A percentile compares a stretch with the other conserved stretches of the same genome.
Evolutionary conservation across 2,329 filamentous ascomycete species (phyloP).

Genomic region (Trichophyton mentagrophytes): DNA sequence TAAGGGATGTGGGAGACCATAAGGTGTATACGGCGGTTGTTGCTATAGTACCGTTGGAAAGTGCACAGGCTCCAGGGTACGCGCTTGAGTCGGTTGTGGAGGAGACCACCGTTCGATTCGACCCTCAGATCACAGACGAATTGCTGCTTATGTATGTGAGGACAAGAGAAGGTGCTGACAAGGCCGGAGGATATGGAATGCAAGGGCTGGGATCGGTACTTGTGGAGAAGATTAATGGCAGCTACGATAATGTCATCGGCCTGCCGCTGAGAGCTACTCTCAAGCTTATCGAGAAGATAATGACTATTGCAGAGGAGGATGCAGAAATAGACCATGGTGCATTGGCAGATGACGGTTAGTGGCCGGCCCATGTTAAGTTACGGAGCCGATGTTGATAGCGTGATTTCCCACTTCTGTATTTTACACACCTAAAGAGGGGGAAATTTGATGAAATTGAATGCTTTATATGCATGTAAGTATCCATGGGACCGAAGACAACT

Average conservation of each 20-base stretch:
- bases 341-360: neutral
- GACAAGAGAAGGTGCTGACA: slow-evolving; percentile 86
- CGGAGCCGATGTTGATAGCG: too few relatives aligned
- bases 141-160: slow-evolving; percentile 55
- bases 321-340: slow-evolving; percentile 23
- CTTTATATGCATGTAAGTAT: slow-evolving; percentile 2
- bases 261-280: slow-evolving; percentile 68
- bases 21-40: slow-evolving; percentile 77
- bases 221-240: slow-evolving; percentile 78
- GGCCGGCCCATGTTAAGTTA: neutral
- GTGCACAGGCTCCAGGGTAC: slow-evolving; percentile 75
- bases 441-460: neutral
- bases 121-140: slow-evolving; percentile 61
- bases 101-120: slow-evolving; percentile 85
- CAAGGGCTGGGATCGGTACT: slow-evolving; percentile 80
- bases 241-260: slow-evolving; percentile 88
- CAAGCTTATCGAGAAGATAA: slow-evolving; percentile 74
- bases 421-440: neutral
- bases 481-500: neutral
- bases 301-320: slow-evolving; percentile 59
- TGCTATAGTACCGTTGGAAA: slow-evolving; percentile 68
- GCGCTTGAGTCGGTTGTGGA: slow-evolving; percentile 68
- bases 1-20: slow-evolving; percentile 66
- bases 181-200: slow-evolving; percentile 89
- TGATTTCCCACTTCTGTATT: neutral